These are phyloP conservation scores for Buxus sempervirens DNA, from an alignment of 164 flowering plant genomes.

Conservation along the genomic window DNA sequence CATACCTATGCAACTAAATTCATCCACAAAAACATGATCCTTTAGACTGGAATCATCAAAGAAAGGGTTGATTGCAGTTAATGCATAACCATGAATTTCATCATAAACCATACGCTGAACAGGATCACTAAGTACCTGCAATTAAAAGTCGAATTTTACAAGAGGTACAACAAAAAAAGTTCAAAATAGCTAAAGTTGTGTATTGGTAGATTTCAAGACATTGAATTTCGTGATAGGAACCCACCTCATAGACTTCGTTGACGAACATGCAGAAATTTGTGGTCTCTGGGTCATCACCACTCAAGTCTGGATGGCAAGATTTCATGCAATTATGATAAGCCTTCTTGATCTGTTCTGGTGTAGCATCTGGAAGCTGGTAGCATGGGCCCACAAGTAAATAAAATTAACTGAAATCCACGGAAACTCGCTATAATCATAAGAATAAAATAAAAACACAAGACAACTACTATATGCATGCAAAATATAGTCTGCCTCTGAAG, in stretches of 20 bases:
- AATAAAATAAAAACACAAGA: neutral
- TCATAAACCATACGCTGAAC: slow-evolving; percentile 91
- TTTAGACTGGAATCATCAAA: slow-evolving; percentile 63
- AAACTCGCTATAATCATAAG: neutral
- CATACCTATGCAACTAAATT: slow-evolving; percentile 95
- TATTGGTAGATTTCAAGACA: neutral
- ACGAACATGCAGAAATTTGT: slow-evolving; percentile 94
- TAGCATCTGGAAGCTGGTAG: slow-evolving; percentile 87
- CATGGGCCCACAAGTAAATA: slow-evolving; percentile 5
- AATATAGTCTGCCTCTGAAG: neutral
- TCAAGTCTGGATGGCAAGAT: slow-evolving; percentile 93
- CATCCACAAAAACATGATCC: slow-evolving; percentile 93
- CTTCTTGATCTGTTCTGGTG: slow-evolving; percentile 79
- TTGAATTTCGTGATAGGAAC: slow-evolving; percentile 11
- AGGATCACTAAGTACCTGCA: slow-evolving; percentile 93
- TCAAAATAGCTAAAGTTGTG: neutral
- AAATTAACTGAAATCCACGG: neutral
- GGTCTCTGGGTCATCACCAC: slow-evolving; percentile 80
- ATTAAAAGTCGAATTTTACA: slow-evolving; percentile 5
- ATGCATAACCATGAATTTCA: slow-evolving; percentile 90
- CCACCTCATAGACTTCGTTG: slow-evolving; percentile 82
- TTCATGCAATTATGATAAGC: slow-evolving; percentile 96
- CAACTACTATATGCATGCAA: neutral
- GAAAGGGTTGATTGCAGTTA: slow-evolving; percentile 84
- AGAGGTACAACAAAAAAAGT: neutral